phyloP scores from a whole-genome alignment of 2,329 filamentous ascomycete genomes.

The Cladosporium phlei region DNA sequence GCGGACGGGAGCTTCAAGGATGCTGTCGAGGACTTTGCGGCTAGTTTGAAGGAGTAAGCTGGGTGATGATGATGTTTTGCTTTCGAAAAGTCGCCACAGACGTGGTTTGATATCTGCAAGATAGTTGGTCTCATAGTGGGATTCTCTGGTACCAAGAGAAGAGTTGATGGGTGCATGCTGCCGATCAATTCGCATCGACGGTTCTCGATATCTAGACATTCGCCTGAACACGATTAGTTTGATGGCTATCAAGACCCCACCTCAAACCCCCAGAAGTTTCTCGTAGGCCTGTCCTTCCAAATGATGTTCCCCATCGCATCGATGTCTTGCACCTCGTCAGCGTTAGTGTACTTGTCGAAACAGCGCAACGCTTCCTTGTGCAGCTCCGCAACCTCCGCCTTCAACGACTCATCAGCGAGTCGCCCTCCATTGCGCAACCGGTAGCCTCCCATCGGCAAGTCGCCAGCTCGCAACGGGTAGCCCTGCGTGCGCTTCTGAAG shows the following conservation, averaged over 20 bases:
- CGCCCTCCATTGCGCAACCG: conserved; percentile 21
- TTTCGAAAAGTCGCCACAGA: too few species aligned
- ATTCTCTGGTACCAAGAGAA: too few species aligned
- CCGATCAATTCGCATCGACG: too few species aligned
- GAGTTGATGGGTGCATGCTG: too few species aligned
- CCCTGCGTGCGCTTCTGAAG: conserved; percentile 24
- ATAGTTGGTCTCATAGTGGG: too few species aligned
- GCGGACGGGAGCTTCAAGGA: conserved; percentile 46
- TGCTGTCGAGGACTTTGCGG: conserved; percentile 43
- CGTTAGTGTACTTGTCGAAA: conserved; percentile 26
- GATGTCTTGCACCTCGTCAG: conserved; percentile 28
- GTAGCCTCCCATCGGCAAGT: conserved; percentile 25
- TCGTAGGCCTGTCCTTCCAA: conserved; percentile 28
- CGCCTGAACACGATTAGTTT: too few species aligned
- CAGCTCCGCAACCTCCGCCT: conserved; percentile 21
- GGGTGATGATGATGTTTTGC: too few species aligned
- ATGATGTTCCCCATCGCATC: conserved; percentile 30
- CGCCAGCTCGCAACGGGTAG: conserved; percentile 25
- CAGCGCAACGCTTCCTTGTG: conserved; percentile 23
- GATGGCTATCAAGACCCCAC: background rate
- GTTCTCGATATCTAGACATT: too few species aligned
- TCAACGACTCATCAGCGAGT: conserved; percentile 18
- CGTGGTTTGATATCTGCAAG: too few species aligned
- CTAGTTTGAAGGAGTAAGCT: conserved; percentile 28
- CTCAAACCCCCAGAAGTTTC: conserved; percentile 30